A percentile compares a stretch with the other conserved stretches of the same genome.
phyloP scores from a whole-genome alignment of 1,284 basidiomycete genomes.

The Blastosporella zonata region DNA sequence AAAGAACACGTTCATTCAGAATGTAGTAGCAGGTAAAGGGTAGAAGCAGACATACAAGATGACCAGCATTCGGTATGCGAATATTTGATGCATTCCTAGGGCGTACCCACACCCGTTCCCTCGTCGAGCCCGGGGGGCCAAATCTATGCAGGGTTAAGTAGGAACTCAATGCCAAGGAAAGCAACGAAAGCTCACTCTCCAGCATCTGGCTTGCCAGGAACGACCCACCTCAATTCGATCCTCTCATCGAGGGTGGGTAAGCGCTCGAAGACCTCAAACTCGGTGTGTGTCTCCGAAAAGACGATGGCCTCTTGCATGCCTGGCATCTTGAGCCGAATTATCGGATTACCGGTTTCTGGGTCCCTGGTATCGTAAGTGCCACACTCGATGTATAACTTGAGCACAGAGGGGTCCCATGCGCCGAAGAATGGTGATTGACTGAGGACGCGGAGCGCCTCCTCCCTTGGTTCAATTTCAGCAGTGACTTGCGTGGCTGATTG shows the following conservation, averaged over 20 bases:
- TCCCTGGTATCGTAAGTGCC: constrained; percentile 46
- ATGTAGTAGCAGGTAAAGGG: background rate
- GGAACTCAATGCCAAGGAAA: background rate
- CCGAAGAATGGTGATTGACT: constrained; percentile 65
- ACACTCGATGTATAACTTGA: constrained; percentile 67
- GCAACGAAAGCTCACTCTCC: constrained; percentile 26
- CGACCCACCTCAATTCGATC: constrained; percentile 23
- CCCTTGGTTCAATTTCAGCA: constrained; percentile 33
- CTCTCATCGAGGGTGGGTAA: constrained; percentile 21
- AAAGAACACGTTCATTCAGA: background rate
- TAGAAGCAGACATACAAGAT: constrained; percentile 45
- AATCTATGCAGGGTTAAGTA: constrained; percentile 26
- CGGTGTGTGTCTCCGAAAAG: constrained; percentile 22
- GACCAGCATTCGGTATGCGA: constrained; percentile 51
- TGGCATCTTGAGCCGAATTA: constrained; percentile 60
- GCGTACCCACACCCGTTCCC: constrained; percentile 56
- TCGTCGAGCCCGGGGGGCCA: constrained; percentile 35
- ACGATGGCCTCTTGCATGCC: constrained; percentile 27
- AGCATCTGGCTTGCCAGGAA: constrained; percentile 40
- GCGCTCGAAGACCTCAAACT: constrained; percentile 20
- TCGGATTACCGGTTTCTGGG: constrained; percentile 19
- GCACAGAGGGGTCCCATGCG: constrained; percentile 68
- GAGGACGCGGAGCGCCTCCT: constrained; percentile 59
- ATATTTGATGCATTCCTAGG: constrained; percentile 58
- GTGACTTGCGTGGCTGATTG: background rate